Evolutionary conservation across 768 basidiomycete genomes (phyloP).

Genomic region (Mycena galericulata): DNA sequence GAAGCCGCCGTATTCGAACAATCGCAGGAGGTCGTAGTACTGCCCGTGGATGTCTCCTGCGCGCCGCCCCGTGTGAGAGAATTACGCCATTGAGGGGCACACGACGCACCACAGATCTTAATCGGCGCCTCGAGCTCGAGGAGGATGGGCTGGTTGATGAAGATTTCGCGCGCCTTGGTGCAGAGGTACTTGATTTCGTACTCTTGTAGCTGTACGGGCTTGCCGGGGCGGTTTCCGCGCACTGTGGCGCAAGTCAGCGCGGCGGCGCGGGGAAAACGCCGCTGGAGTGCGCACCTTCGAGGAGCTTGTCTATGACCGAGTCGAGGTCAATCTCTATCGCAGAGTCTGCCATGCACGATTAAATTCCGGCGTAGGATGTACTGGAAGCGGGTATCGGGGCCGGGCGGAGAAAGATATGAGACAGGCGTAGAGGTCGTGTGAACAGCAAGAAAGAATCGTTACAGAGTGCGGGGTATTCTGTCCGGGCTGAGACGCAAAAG

Average conservation of each 20-base stretch:
- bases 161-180: conserved; percentile 98
- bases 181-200: conserved; percentile 99
- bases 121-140: conserved; percentile 99
- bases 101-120: conserved; percentile 92
- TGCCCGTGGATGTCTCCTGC: conserved; percentile 99
- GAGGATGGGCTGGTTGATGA: conserved; percentile 98
- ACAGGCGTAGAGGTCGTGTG: not conserved
- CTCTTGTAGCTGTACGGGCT: conserved; percentile 97
- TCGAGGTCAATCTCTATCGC: conserved; percentile 97
- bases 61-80: conserved; percentile 20
- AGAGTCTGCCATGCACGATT: conserved; percentile 75
- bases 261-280: conserved; percentile 9
- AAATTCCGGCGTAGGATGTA: conserved; percentile 13
- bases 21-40: conserved; percentile 97
- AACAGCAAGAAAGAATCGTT: not conserved
- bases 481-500: conserved; percentile 17
- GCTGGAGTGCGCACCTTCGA: conserved; percentile 84
- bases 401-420: conserved; percentile 20
- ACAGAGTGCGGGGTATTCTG: conserved; percentile 31
- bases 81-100: conserved; percentile 1
- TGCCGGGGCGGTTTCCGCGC: conserved; percentile 97
- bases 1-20: conserved; percentile 99
- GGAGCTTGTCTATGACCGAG: conserved; percentile 97
- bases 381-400: conserved; percentile 7
- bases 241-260: conserved; percentile 59